Evolutionary conservation across 2,329 filamentous ascomycete species (phyloP).

Genomic region (Pseudogymnoascus sp.): DNA sequence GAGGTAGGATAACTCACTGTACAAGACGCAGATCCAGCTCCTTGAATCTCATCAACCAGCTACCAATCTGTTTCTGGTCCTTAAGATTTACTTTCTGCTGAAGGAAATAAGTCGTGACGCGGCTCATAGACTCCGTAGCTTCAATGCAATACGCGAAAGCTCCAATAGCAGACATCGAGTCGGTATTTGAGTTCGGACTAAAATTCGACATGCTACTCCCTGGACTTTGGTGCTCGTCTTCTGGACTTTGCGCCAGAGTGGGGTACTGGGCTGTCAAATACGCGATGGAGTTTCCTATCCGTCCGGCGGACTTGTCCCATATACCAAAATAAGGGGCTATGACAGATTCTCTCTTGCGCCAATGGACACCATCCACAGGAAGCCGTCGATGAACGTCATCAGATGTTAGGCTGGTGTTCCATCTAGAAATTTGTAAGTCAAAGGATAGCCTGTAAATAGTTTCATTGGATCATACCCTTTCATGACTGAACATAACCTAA

Average conservation of each 20-base stretch:
- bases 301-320: constrained; percentile 35
- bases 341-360: constrained; percentile 35
- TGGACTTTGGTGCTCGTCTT: constrained; percentile 11
- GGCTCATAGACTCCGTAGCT: constrained; percentile 39
- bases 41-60: constrained; percentile 42
- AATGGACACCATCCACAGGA: constrained; percentile 36
- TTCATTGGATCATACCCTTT: constrained; percentile 8
- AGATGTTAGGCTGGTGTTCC: constrained; percentile 32
- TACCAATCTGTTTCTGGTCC: constrained; percentile 34
- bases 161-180: constrained; percentile 36
- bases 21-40: constrained; percentile 40
- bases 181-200: constrained; percentile 19
- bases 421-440: constrained; percentile 23
- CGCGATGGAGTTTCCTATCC: constrained; percentile 34
- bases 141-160: constrained; percentile 42
- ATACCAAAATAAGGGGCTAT: constrained; percentile 39
- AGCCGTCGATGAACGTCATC: constrained; percentile 33
- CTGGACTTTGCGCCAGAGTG: constrained; percentile 9
- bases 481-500: constrained; percentile 14
- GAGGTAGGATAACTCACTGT: constrained; percentile 26
- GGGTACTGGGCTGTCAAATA: constrained; percentile 29
- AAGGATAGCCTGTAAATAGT: background rate
- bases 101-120: constrained; percentile 39
- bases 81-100: constrained; percentile 36
- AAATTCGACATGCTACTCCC: constrained; percentile 16